Evolutionary conservation across 192 early-diverging fungal genomes (phyloP), one percentile per base, ranked within the genome.

Genomic region (Backusella australiensis): DNA sequence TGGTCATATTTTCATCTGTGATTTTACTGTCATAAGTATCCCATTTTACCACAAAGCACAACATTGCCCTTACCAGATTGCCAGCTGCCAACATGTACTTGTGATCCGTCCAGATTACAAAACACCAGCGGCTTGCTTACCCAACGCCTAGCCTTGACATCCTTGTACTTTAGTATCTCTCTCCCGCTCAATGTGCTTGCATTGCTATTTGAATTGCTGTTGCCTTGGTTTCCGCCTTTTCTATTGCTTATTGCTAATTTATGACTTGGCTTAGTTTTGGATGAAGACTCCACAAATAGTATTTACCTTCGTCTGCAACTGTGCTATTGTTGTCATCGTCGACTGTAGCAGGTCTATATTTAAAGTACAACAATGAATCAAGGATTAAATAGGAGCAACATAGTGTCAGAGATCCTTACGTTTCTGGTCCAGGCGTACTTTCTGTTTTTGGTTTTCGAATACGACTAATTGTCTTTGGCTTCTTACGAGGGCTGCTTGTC

Each of bases 1-100:
- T 77, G 4, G 68, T 38, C 76, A 78, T 81, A 8, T 17, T 44
- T 52, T 79, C 73, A 39, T 79, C 78, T 75, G 56, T 0, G 7
- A n/a, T 9, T 29, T 35, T 72, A 52, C 34, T n/a, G 67, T 66
- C 39, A 3, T 44, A 44, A 44, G 38, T 11, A 39, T 39, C 9
- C 38, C 38, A 39, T 39, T 39, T 39, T 39, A 12, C 11, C 11
- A 39, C 38, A 39, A 14, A 44, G 15, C 42, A 17, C 9, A 3
- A 1, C 32, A 11, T 71, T 49, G 17, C 4, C 19, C 1, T 71
- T 76, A 76, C 75, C 75, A 34, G 75, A 68, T 41, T 70, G 67
- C 75, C 75, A 76, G 4, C 75, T 67, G n/a, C 46, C 34, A 5
- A 76, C 12, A 14, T 34, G 36, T 29, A 76, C 69, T 46, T 67